Percentiles rank a stretch among this genome's conserved stretches.
Conservation (phyloP, 805 yeast species). For the Pichia membranifaciens region DNA sequence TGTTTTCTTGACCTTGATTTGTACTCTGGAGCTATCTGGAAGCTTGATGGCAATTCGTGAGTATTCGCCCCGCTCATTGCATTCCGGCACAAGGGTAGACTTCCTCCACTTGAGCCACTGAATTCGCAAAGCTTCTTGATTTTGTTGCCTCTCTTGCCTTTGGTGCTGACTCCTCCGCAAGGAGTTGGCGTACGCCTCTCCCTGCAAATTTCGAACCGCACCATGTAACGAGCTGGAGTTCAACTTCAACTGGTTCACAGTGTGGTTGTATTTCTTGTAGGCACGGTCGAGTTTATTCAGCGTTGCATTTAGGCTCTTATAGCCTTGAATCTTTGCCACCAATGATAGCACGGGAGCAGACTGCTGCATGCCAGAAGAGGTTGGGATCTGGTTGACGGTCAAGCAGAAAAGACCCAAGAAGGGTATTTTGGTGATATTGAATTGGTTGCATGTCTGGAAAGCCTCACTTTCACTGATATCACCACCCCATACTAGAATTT, state of each 20-base stretch:
- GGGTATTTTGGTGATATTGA: conserved; percentile 73
- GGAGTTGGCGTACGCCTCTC: conserved; percentile 67
- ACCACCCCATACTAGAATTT: conserved; percentile 81
- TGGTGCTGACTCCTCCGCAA: conserved; percentile 56
- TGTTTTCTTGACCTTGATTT: conserved; percentile 41
- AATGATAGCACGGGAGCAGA: conserved; percentile 54
- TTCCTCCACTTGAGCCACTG: conserved; percentile 49
- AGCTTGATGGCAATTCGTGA: conserved; percentile 71
- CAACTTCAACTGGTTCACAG: conserved; percentile 43
- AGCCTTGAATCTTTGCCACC: conserved; percentile 62
- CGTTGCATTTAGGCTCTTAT: conserved; percentile 32
- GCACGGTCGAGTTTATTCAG: conserved; percentile 33
- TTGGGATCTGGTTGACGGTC: conserved; percentile 48
- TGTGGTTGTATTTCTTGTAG: conserved; percentile 51
- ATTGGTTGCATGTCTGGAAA: conserved; percentile 70
- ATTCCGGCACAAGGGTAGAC: conserved; percentile 19
- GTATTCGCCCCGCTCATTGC: conserved; percentile 19
- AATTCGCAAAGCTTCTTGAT: conserved; percentile 17
- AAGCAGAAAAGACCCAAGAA: conserved; percentile 71
- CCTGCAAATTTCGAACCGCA: conserved; percentile 63
- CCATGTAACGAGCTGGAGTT: conserved; percentile 38
- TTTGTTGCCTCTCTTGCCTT: conserved; percentile 32
- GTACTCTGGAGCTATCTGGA: conserved; percentile 54
- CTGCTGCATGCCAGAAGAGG: conserved; percentile 50
- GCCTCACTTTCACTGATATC: conserved; percentile 77